Percentiles rank a stretch among this genome's conserved stretches.
Conservation (phyloP, 2,329 filamentous ascomycete species). For the Colletotrichum falcatum region DNA sequence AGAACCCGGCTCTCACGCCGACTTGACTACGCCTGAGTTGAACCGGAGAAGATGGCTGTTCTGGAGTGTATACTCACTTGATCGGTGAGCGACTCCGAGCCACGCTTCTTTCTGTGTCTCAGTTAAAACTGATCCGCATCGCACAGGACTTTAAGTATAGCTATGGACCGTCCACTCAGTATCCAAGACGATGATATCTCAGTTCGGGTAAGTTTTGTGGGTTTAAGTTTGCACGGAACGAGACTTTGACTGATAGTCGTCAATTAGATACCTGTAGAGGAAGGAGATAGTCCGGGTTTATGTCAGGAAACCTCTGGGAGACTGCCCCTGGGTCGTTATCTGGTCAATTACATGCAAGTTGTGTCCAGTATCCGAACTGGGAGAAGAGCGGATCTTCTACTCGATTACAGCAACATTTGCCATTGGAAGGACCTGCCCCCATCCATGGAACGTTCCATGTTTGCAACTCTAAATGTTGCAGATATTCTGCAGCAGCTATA, state of each 20-base stretch:
- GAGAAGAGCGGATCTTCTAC: not conserved
- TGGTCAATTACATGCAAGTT: conserved; percentile 25
- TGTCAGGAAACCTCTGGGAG: not conserved
- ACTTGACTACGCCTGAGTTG: not conserved
- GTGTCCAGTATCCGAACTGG: conserved; percentile 19
- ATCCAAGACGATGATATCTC: conserved; percentile 37
- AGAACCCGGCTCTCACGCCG: conserved; percentile 9
- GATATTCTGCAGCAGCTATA: conserved; percentile 17
- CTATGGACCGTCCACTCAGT: conserved; percentile 34
- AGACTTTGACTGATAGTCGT: not conserved
- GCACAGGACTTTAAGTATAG: conserved; percentile 15
- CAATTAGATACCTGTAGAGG: conserved; percentile 14
- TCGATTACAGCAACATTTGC: conserved; percentile 23
- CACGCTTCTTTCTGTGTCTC: not conserved
- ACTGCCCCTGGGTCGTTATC: conserved; percentile 4
- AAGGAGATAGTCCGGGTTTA: not conserved
- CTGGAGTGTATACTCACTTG: conserved; percentile 32
- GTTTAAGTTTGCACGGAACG: not conserved
- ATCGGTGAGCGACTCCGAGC: conserved; percentile 14
- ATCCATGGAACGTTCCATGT: not conserved
- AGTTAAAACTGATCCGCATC: not conserved
- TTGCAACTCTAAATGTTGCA: not conserved
- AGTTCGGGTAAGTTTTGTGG: conserved; percentile 4
- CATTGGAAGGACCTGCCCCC: conserved; percentile 36
- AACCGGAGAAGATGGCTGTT: conserved; percentile 30